Conservation (phyloP, 768 basidiomycete genomes). For the Auricularia sp. region DNA sequence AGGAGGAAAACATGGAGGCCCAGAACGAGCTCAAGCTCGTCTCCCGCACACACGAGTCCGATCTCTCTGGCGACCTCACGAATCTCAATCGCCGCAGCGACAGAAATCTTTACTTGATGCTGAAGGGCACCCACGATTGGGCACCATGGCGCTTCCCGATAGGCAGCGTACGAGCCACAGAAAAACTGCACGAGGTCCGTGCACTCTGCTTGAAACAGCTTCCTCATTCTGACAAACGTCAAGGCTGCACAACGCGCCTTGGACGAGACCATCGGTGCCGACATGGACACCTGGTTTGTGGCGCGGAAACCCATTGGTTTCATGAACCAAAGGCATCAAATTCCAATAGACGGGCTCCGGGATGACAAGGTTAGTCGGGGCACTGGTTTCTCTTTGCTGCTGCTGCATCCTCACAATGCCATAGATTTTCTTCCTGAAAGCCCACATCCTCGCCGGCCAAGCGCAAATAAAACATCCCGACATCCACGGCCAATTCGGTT, state of each 20-base stretch:
- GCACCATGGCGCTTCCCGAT: conserved; percentile 76
- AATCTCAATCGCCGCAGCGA: conserved; percentile 76
- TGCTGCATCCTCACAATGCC: background rate
- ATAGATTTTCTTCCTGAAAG: conserved; percentile 91
- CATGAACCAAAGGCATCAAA: conserved; percentile 37
- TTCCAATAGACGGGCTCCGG: background rate
- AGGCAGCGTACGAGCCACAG: conserved; percentile 47
- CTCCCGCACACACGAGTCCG: conserved; percentile 52
- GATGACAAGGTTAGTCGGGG: background rate
- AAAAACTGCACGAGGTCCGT: conserved; percentile 66
- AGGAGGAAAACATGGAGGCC: conserved; percentile 47
- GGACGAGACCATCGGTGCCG: conserved; percentile 56
- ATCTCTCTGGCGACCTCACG: conserved; percentile 48
- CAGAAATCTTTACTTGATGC: conserved; percentile 80
- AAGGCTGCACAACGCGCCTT: conserved; percentile 71
- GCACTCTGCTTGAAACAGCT: background rate
- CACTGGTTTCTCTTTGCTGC: background rate
- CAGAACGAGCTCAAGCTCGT: conserved; percentile 24
- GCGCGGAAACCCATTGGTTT: conserved; percentile 80
- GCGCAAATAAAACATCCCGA: conserved; percentile 40
- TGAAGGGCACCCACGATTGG: conserved; percentile 42
- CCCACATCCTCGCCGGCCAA: conserved; percentile 85
- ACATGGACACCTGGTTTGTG: conserved; percentile 94
- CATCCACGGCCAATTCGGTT: conserved; percentile 69
- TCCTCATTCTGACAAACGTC: background rate